Evolutionary conservation across 2,329 filamentous ascomycete species (phyloP).

Genomic region (Microdochium nivale): DNA sequence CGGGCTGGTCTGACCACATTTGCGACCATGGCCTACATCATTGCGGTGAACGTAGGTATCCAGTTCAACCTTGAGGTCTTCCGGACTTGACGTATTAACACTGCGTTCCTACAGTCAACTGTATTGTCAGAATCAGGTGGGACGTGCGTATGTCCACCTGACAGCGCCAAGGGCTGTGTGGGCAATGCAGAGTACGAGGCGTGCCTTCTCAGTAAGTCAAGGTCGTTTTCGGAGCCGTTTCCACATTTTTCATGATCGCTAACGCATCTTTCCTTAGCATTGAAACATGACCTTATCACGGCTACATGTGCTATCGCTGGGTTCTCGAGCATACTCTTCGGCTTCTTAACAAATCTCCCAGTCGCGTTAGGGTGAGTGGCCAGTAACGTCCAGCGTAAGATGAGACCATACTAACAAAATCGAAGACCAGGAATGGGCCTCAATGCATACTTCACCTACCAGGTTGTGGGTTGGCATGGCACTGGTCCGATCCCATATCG

Average conservation of each 20-base stretch:
- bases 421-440: slow-evolving; percentile 51
- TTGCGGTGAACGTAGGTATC: slow-evolving; percentile 54
- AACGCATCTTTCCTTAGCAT: slow-evolving; percentile 23
- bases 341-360: slow-evolving; percentile 73
- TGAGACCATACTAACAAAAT: slow-evolving; percentile 22
- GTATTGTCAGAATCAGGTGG: slow-evolving; percentile 71
- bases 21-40: slow-evolving; percentile 79
- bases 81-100: slow-evolving; percentile 1
- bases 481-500: slow-evolving; percentile 47
- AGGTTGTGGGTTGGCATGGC: slow-evolving; percentile 55
- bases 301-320: slow-evolving; percentile 75
- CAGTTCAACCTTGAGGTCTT: not conserved
- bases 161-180: slow-evolving; percentile 36
- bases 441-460: slow-evolving; percentile 60
- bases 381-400: not conserved
- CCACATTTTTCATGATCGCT: slow-evolving; percentile 1
- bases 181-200: slow-evolving; percentile 31
- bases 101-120: slow-evolving; percentile 39
- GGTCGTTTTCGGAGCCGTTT: not conserved
- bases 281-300: slow-evolving; percentile 73
- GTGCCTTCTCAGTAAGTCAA: slow-evolving; percentile 37
- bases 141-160: slow-evolving; percentile 56
- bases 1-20: slow-evolving; percentile 75
- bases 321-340: slow-evolving; percentile 67
- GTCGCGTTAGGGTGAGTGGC: slow-evolving; percentile 60